Base-by-base conservation (phyloP, 1,284 basidiomycete genomes). In the Ganoderma sinense region DNA sequence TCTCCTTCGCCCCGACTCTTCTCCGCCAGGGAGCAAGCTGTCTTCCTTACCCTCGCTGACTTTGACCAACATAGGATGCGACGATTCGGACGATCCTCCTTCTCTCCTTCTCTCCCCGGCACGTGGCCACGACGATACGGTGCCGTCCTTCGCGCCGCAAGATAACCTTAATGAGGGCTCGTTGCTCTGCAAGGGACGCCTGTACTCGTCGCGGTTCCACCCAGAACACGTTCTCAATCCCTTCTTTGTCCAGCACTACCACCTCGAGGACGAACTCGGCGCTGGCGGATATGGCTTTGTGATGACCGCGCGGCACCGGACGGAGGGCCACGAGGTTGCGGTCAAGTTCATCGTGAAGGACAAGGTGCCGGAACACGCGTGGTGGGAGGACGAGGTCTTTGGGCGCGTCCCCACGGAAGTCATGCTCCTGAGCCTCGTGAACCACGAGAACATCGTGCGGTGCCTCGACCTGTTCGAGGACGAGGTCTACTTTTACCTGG, bases 281-380 rank as follows among this genome's bases (percentile, higher is more conserved):
- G 90, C 91, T 11, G 96, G 96, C 51, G 96, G 96, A 18, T 98
- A 96, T 78, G 96, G 96, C 8, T 97, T 98, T 79, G 96, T 98
- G 33, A 91, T 95, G 86, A 91, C 91, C 5, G 94, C 93, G 6
- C 80, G 84, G 39, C 86, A 92, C 77, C 88, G 88, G 36, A 75
- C 74, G 29, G 83, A 85, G 60, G 83, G 84, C 1, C 80, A 83
- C 71, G 93, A 95, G 79, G 95, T 97, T 55, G 96, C 96, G 0
- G 94, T 97, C 81, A 97, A 98, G 82, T 97, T 97, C 80, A 96
- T 98, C 79, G 89, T 92, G 83, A 96, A 95, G 80, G 86, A 88
- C 68, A 94, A 94, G 79, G 90, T 97, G 4, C 93, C 94, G 0
- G 88, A 90, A 18, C 88, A 93, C 77, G 91, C 92, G 31, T 95